Evolutionary conservation across 2,329 filamentous ascomycete species (phyloP), one percentile per base, ranked within the genome.

Genomic region (Xylaria sp.): DNA sequence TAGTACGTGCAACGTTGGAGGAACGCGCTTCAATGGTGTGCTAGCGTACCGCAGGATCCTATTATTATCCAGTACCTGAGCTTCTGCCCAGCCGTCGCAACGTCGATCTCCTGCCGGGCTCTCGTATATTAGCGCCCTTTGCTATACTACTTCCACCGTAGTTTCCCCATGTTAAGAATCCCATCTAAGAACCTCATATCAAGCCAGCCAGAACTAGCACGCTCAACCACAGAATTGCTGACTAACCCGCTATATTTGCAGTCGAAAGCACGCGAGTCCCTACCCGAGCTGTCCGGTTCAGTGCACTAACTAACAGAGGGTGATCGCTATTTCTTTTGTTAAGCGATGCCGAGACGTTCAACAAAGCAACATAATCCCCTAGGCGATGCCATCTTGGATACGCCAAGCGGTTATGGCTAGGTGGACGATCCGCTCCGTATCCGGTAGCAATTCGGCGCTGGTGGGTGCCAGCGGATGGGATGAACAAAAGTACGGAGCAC

Each of bases 41-140:
- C 23, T 28, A 25, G 23, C 48, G 48, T 51, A 13, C 23, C 54
- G 34, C 20, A 20, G 54, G 54, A 57, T 57, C 23, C 54, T 57
- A 57, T 57, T 25, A 56, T 20, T 66, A 62, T 54, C 58, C 34
- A 2, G 20, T 54, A 3, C 44, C 51, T 37, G 41, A 41, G n/a
- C n/a, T 41, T 41, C 54, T 39, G 15, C 13, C 41, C 13, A n/a
- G 44, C 8, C 23, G 18, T 55, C 56, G 18, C 39, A 3, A 13
- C 15, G 63, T 41, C 25, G 57, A 66, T 66, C 63, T 55, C 18
- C n/a, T 52, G 15, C 10, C 37, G 34, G 6, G 32, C 56, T 55
- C 28, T 39, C 51, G 25, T 66, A 37, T 37, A 25, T n/a, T 51
- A n/a, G 46, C 46, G 44, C 9, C 51, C 4, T 63, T 18, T 55